phyloP scores from a whole-genome alignment of 352 stramenopile species.

The Globisporangium okanoganense region DNA sequence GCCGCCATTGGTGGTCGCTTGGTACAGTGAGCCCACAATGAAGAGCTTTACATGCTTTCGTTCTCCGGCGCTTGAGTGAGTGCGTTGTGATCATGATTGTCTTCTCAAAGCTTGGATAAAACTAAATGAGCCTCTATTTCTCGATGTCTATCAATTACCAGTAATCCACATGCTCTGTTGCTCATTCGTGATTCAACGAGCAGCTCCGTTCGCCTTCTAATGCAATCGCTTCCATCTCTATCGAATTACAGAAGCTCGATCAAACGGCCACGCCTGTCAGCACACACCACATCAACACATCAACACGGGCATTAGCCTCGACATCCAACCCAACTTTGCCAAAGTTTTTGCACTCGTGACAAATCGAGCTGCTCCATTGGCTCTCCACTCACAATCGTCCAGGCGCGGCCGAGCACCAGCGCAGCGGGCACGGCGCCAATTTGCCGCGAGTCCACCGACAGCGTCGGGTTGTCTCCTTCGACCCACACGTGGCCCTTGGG shows the following conservation, averaged over 20 bases:
- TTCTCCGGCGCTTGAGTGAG: not conserved
- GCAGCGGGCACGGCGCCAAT: slow-evolving; percentile 91
- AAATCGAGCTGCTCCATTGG: not conserved
- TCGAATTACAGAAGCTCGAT: slow-evolving; percentile 19
- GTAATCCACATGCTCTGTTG: not conserved
- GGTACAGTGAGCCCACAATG: not conserved
- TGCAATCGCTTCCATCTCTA: slow-evolving; percentile 10
- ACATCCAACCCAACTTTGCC: not conserved
- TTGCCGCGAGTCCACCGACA: slow-evolving; percentile 93
- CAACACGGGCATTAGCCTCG: not conserved
- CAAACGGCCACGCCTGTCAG: slow-evolving; percentile 17
- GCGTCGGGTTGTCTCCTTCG: slow-evolving; percentile 94
- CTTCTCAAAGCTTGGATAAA: not conserved
- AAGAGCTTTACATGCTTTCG: not conserved
- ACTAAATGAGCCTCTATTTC: not conserved
- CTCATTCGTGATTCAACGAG: not conserved
- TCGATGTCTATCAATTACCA: not conserved
- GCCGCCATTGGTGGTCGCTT: not conserved
- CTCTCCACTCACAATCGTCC: slow-evolving; percentile 49
- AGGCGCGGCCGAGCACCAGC: slow-evolving; percentile 79
- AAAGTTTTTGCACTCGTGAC: not conserved
- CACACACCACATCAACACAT: not conserved
- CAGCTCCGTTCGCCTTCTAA: not conserved
- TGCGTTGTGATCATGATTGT: not conserved
- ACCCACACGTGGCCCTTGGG: slow-evolving; percentile 95